phyloP scores from a whole-genome alignment of 2,329 filamentous ascomycete species.

The Colletotrichum nymphaeae region DNA sequence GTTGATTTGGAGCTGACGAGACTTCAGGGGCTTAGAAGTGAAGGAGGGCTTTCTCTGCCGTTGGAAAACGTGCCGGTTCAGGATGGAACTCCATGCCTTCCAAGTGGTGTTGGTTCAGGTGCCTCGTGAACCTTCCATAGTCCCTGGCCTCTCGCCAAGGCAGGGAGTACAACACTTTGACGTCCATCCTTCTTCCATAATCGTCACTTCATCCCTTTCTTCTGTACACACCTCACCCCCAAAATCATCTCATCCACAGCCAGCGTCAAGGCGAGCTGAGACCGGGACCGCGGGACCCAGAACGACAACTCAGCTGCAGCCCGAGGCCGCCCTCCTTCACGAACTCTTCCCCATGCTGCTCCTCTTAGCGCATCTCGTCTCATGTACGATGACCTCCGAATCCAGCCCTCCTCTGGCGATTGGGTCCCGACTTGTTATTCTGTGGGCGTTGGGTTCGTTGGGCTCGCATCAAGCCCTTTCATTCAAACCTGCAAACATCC shows the following conservation, averaged over 20 bases:
- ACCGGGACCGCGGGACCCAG: background rate
- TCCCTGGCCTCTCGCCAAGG: background rate
- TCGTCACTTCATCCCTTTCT: background rate
- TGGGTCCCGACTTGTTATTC: slow-evolving; percentile 10
- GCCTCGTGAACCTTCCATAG: background rate
- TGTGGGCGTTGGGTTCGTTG: slow-evolving; percentile 32
- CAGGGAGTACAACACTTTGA: background rate
- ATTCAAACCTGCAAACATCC: slow-evolving; percentile 24
- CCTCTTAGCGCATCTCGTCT: slow-evolving; percentile 6
- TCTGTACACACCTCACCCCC: background rate
- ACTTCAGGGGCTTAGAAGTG: too few relatives aligned
- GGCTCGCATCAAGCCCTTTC: slow-evolving; percentile 18
- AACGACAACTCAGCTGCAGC: background rate
- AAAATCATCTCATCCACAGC: background rate
- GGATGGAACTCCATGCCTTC: background rate
- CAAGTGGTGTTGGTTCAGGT: background rate
- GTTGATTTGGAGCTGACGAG: background rate
- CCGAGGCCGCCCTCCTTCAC: slow-evolving; percentile 26
- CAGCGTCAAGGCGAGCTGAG: background rate
- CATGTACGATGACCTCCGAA: slow-evolving; percentile 18
- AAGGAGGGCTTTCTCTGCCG: background rate
- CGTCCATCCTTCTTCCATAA: background rate
- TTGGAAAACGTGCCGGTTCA: background rate
- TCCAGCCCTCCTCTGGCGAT: slow-evolving; percentile 16
- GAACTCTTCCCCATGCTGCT: slow-evolving; percentile 2